Base-by-base conservation (phyloP, 2,329 filamentous ascomycete species). In the Alternaria infectoria region DNA sequence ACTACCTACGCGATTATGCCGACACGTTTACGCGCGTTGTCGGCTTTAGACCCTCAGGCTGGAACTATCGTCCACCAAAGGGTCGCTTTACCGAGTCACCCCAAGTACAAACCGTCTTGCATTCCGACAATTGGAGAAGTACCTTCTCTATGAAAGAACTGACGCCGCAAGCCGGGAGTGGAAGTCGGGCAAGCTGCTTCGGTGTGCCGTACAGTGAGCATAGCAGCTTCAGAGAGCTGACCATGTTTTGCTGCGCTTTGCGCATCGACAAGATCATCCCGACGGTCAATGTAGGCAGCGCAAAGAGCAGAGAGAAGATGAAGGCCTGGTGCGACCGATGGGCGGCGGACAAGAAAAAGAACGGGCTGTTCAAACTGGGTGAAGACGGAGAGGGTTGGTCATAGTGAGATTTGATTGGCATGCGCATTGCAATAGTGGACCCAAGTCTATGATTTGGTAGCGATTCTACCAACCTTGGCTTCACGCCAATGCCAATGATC, bases 141-240 rank as follows among this genome's bases (percentile, higher is more conserved):
- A 83, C 87, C 2, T 98, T 94, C 77, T 85, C 85, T 1, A 88
- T 88, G 71, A 82, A 84, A 8, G 92, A 97, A 62, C 86, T 99
- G 44, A 85, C 89, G 0, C 90, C 93, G 0, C 93, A 97, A 80
- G 87, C 93, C 5, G 96, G 96, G 4, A 94, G 91, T 80, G 94
- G 91, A 4, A 86, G 86, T 51, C 90, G 95, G 71, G 92, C 92
- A 40, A 90, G 91, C 78, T 97, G 93, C 78, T 97, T 96, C 71
- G 94, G 93, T 1, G 96, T 98, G 3, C 96, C 96, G 3, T 99
- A 99, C 77, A 94, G 91, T 55, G 96, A 99, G 82, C 96, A 99
- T 79, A 96, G 92, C 78, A 96, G 92, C 65, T 99, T 99, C 76
- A 86, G 95, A 44, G 96, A 99, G 83, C 81, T 99, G 76, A 95